Base-by-base conservation (phyloP, 495 filamentous ascomycete genomes). In the Aspergillus hancockii region DNA sequence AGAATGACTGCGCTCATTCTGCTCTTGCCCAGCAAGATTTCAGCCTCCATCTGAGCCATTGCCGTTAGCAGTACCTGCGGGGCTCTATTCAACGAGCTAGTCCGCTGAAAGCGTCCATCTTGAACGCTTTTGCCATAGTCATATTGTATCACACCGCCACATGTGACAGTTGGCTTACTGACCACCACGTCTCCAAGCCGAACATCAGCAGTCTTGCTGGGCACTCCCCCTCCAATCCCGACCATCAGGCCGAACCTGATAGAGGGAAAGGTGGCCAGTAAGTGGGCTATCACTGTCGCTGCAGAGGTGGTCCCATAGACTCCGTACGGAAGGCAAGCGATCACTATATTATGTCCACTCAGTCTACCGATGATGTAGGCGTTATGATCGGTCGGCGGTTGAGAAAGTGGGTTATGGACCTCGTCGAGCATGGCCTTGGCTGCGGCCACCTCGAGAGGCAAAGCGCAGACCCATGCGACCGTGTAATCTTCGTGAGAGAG, bases 391-490 rank as follows among this genome's bases (percentile, higher is more conserved):
- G 36, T 45, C 30, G 34, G 13, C 13, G 18, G 53, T 18, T 55
- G 53, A 6, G 18, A n/a, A 18, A 55, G 21, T 16, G 53, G 12
- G 18, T 3, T 10, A 38, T 55, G 53, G 12, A 18, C 14, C 18
- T 55, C 38, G 18, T 55, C 53, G 5, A 55, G 53, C 53, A 55
- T 45, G n/a, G 18, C 10, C 38, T 55, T 45, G 2, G 53, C 53
- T 4, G 53, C 53, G 6, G 53, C 22, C 40, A 55, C 28, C n/a
- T 55, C 53, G 6, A 46, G 1, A 4, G 53, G 53, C 22, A 55
- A 30, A 19, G 53, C 53, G 18, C 53, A 55, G 9, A 55, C 41
- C 53, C 53, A 55, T 8, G 19, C 53, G 18, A 55, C 53, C n/a
- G 53, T 55, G 21, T 55, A 55, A 14, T 36, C 34, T 9, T 36